A percentile compares a stretch with the other conserved stretches of the same genome.
These are phyloP conservation scores for Kodamaea ohmeri DNA, from an alignment of 1,139 yeast species.

Conservation along the genomic window DNA sequence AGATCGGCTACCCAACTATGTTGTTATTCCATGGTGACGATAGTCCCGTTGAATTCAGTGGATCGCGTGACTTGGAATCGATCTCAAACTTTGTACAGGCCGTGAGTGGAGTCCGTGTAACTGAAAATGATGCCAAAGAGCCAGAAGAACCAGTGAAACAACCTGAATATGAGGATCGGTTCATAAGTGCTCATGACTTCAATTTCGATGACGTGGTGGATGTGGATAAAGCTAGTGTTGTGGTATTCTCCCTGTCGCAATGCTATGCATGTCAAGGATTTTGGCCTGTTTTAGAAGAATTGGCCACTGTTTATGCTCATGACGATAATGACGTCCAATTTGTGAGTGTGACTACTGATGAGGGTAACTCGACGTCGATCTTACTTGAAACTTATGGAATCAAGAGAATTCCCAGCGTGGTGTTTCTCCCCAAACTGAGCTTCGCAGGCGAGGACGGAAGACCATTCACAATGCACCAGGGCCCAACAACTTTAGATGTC, in stretches of 20 bases:
- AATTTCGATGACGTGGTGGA: conserved; percentile 33
- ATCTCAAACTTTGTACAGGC: conserved; percentile 48
- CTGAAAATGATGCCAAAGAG: conserved; percentile 1
- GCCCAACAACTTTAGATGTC: conserved; percentile 40
- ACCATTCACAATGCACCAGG: conserved; percentile 25
- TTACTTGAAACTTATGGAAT: conserved; percentile 38
- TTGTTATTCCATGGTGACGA: conserved; percentile 53
- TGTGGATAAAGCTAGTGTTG: conserved; percentile 23
- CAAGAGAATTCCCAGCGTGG: conserved; percentile 51
- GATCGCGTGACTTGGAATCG: conserved; percentile 44
- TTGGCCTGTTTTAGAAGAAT: conserved; percentile 27
- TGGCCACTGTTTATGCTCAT: conserved; percentile 33
- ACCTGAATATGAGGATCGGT: conserved; percentile 4
- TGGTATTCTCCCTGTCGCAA: conserved; percentile 43
- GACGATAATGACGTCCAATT: conserved; percentile 39
- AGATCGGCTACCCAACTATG: conserved; percentile 66
- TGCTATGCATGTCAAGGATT: conserved; percentile 29
- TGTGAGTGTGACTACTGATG: conserved; percentile 16
- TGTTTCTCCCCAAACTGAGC: conserved; percentile 35
- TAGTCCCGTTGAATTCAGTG: conserved; percentile 48
- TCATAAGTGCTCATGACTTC: conserved; percentile 20
- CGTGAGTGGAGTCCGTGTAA: conserved; percentile 29
- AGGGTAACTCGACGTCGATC: conserved; percentile 8
- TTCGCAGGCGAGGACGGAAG: conserved; percentile 18
- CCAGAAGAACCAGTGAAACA: conserved; percentile 13